phyloP scores from a whole-genome alignment of 2,329 filamentous ascomycete genomes.

The Penicillium aurantiogriseum region DNA sequence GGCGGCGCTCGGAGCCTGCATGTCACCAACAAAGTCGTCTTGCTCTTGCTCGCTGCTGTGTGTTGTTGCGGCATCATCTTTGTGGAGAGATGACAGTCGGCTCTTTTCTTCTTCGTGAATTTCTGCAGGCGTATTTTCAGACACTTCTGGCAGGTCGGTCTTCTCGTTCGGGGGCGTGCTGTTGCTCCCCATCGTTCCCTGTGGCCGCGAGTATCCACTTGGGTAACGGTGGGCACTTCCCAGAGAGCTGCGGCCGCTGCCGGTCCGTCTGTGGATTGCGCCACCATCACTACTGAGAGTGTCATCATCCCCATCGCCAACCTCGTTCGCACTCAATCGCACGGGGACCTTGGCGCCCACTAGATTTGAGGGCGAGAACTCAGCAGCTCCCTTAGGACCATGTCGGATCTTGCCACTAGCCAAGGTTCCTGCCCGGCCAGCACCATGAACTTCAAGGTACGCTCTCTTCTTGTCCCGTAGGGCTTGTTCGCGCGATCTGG shows the following conservation, averaged over 20 bases:
- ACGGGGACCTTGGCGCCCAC: constrained; percentile 81
- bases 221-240: constrained; percentile 46
- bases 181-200: constrained; percentile 49
- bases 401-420: constrained; percentile 80
- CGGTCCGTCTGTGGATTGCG: constrained; percentile 52
- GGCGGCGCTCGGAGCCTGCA: constrained; percentile 47
- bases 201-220: constrained; percentile 46
- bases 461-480: constrained; percentile 84
- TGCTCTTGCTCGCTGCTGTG: constrained; percentile 46
- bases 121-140: constrained; percentile 39
- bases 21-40: constrained; percentile 53
- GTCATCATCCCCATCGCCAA: constrained; percentile 80
- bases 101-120: constrained; percentile 30
- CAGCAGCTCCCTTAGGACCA: constrained; percentile 74
- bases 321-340: constrained; percentile 89
- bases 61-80: constrained; percentile 31
- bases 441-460: constrained; percentile 72
- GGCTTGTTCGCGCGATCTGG: constrained; percentile 76
- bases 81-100: constrained; percentile 23
- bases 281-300: constrained; percentile 39
- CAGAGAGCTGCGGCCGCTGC: constrained; percentile 59
- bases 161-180: constrained; percentile 53
- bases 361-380: constrained; percentile 75
- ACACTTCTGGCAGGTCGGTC: constrained; percentile 43
- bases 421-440: constrained; percentile 61